phyloP scores from a whole-genome alignment of 164 flowering plant species.

The Amborella trichopoda region DNA sequence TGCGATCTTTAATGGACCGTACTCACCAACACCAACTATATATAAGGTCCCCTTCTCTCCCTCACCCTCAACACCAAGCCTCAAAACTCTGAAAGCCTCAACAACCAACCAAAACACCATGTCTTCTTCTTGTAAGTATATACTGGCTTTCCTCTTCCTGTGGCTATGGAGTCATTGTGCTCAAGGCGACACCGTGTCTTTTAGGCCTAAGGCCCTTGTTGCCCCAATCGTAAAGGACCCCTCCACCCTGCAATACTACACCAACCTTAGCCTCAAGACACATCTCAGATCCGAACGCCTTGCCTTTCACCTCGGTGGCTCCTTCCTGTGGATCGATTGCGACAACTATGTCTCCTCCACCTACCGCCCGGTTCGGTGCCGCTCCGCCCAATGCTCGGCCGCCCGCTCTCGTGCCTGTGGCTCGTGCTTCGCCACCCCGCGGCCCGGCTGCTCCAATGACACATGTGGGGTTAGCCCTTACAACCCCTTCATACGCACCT shows the following conservation, averaged over 20 bases:
- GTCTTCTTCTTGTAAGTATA: no score
- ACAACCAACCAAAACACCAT: no score
- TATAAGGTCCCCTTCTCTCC: no score
- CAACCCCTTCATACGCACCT: slow-evolving; percentile 1
- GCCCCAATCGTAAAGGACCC: slow-evolving; percentile 8
- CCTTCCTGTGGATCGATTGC: slow-evolving; percentile 14
- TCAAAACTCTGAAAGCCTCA: no score
- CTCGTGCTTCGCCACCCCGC: slow-evolving; percentile 1
- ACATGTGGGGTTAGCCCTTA: slow-evolving; percentile 6
- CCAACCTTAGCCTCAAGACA: slow-evolving; percentile 5
- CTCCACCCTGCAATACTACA: slow-evolving; percentile 9
- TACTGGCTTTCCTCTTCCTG: no score
- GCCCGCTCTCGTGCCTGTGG: slow-evolving; percentile 2
- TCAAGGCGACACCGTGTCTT: no score
- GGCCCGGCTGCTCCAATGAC: slow-evolving; percentile 7
- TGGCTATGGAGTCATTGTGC: no score
- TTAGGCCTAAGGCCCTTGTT: slow-evolving; percentile 2
- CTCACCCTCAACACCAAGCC: no score
- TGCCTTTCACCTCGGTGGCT: slow-evolving; percentile 11
- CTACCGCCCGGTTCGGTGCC: slow-evolving; percentile 1
- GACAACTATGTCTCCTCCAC: slow-evolving; percentile 1
- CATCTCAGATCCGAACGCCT: slow-evolving; percentile 2
- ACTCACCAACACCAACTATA: no score
- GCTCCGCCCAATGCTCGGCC: slow-evolving; percentile 4
- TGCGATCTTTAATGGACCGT: no score